phyloP scores from a whole-genome alignment of 2,329 filamentous ascomycete species.

The Aspergillus texensis region DNA sequence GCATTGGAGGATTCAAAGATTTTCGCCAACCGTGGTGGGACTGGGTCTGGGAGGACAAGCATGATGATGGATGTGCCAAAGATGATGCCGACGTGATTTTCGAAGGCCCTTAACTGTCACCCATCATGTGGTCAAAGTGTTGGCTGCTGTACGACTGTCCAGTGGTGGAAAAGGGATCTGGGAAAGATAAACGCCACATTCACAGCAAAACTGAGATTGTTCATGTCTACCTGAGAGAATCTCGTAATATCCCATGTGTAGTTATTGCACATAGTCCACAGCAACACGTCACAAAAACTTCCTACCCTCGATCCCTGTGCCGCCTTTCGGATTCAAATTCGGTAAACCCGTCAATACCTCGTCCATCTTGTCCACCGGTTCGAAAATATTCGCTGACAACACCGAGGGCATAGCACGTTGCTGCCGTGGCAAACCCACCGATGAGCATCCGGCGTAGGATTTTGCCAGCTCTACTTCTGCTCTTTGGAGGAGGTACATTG shows the following conservation, averaged over 20 bases:
- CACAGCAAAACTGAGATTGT: neutral
- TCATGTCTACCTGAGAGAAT: neutral
- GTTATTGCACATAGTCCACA: neutral
- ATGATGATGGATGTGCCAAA: constrained; percentile 4
- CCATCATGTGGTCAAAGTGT: neutral
- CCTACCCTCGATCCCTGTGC: constrained; percentile 18
- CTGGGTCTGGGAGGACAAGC: constrained; percentile 25
- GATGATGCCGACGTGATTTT: constrained; percentile 11
- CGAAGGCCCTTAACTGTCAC: neutral
- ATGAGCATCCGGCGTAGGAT: constrained; percentile 37
- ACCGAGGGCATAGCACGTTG: constrained; percentile 45
- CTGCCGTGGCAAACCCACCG: constrained; percentile 38
- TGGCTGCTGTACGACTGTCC: neutral
- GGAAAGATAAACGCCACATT: neutral
- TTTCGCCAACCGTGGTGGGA: constrained; percentile 26
- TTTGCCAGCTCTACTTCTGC: constrained; percentile 21
- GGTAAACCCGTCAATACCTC: constrained; percentile 43
- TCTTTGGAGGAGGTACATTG: constrained; percentile 5
- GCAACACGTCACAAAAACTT: neutral
- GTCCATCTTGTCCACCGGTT: constrained; percentile 42
- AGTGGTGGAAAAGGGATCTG: neutral
- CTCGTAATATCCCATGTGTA: neutral
- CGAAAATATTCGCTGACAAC: constrained; percentile 46
- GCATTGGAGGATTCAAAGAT: constrained; percentile 17
- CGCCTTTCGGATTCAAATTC: constrained; percentile 41